Evolutionary conservation across 1,284 basidiomycete genomes (phyloP), one percentile per base, ranked within the genome.

Genomic region (Ustilago loliicola): DNA sequence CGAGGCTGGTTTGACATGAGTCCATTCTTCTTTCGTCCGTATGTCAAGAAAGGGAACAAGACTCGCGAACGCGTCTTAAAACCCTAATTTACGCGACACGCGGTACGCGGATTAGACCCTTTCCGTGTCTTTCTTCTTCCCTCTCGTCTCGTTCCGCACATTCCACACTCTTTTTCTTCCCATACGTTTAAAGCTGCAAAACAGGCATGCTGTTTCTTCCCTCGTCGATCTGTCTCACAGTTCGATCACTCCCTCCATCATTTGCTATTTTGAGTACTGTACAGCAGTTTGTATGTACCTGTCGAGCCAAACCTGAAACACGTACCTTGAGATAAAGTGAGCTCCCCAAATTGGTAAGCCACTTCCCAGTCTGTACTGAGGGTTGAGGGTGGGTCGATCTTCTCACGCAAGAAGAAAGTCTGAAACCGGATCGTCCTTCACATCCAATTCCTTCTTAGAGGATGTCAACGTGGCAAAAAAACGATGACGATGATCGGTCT

Each of bases 31-130:
- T 57, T 57, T 47, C 38, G 55, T 47, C 55, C 55, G 42, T 47
- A n/a, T 45, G 10, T 21, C 38, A 57, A 3, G 21, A 21, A 23
- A 23, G 9, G 9, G 17, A n/a, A n/a, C n/a, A n/a, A n/a, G n/a
- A n/a, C n/a, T n/a, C n/a, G n/a, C n/a, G n/a, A 45, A 45, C 48
- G 47, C 58, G 56, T 58, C 56, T 58, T 36, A 34, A 58, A 50
- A 15, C 36, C n/a, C 27, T 50, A 17, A 50, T 58, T 48, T 58
- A 58, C 56, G 56, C 56, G 56, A 58, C 47, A 53, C 51, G 51
- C n/a, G 51, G 47, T 25, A 50, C 25, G n/a, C 45, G 11, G 45
- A n/a, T 23, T 10, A 47, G 19, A n/a, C 45, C 40, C 40, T 42
- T 8, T 38, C 36, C 17, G n/a, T 38, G 36, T 38, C 36, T 38